A percentile compares a stretch with the other conserved stretches of the same genome.
Conservation (phyloP, 345 rosid genomes). For the Eucalyptus lansdowneana region DNA sequence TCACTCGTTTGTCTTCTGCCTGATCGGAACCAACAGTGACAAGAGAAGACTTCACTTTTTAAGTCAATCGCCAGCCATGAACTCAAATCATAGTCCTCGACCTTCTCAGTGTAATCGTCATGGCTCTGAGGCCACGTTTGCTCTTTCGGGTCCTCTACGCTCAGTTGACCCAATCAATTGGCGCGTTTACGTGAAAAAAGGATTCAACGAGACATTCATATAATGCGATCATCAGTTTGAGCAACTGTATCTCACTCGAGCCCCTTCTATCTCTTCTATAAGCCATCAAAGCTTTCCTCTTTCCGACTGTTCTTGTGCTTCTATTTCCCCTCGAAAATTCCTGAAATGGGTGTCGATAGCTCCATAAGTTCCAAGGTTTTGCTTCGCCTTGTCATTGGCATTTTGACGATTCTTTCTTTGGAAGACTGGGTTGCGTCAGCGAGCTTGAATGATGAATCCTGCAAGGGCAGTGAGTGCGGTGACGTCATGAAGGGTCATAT, state of each 20-base stretch:
- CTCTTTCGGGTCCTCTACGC: neutral
- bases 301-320: neutral
- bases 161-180: neutral
- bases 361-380: neutral
- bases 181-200: neutral
- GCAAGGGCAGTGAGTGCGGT: rapidly evolving
- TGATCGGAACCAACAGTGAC: neutral
- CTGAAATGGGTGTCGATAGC: neutral
- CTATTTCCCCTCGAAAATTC: neutral
- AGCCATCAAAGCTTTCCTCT: neutral
- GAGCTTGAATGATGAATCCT: rapidly evolving
- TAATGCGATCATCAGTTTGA: neutral
- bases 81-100: neutral
- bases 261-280: neutral
- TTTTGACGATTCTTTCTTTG: neutral
- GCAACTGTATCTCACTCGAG: neutral
- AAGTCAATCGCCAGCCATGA: neutral
- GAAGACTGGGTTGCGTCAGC: neutral
- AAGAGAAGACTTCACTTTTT: neutral
- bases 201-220: neutral
- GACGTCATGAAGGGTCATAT: rapidly evolving
- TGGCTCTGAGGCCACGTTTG: neutral
- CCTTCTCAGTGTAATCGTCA: neutral
- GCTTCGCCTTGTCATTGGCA: neutral
- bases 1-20: neutral